These are phyloP conservation scores for Lentinula detonsa DNA, from an alignment of 768 basidiomycete genomes.

Conservation along the genomic window DNA sequence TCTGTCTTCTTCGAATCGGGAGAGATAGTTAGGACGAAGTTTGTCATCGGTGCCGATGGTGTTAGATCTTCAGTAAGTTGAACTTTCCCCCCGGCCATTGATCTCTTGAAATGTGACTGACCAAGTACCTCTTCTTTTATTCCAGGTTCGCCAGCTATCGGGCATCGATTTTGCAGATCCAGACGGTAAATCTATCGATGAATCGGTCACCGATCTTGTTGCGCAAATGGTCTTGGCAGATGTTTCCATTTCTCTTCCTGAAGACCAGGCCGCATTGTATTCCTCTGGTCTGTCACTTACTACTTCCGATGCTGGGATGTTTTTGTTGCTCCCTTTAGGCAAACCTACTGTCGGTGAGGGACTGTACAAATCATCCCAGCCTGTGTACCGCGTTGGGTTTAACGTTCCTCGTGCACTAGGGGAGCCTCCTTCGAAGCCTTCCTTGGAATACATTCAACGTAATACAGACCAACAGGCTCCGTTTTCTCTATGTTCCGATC, in stretches of 20 bases:
- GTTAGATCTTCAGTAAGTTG: background rate
- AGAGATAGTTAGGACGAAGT: background rate
- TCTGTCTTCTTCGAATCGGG: background rate
- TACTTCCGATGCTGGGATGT: background rate
- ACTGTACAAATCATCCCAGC: background rate
- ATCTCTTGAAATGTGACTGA: constrained; percentile 21
- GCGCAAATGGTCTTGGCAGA: constrained; percentile 34
- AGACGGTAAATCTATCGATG: constrained; percentile 13
- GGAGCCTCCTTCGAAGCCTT: constrained; percentile 25
- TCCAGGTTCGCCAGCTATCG: constrained; percentile 28
- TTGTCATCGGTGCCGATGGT: constrained; percentile 39
- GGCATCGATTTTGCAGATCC: constrained; percentile 36
- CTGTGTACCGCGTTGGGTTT: constrained; percentile 5
- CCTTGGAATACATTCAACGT: constrained; percentile 29
- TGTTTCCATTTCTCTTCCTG: constrained; percentile 19
- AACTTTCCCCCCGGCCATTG: constrained; percentile 10
- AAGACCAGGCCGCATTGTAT: background rate
- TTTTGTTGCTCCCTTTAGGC: background rate
- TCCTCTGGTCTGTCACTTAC: background rate
- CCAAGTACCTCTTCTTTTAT: background rate
- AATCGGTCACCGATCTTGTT: constrained; percentile 15
- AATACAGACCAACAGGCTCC: constrained; percentile 28
- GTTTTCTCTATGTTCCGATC: constrained; percentile 15
- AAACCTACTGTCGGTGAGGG: background rate
- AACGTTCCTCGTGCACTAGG: constrained; percentile 14